These are phyloP conservation scores for Eimeria necatrix DNA, from an alignment of 169 alveolate species.

Conservation along the genomic window DNA sequence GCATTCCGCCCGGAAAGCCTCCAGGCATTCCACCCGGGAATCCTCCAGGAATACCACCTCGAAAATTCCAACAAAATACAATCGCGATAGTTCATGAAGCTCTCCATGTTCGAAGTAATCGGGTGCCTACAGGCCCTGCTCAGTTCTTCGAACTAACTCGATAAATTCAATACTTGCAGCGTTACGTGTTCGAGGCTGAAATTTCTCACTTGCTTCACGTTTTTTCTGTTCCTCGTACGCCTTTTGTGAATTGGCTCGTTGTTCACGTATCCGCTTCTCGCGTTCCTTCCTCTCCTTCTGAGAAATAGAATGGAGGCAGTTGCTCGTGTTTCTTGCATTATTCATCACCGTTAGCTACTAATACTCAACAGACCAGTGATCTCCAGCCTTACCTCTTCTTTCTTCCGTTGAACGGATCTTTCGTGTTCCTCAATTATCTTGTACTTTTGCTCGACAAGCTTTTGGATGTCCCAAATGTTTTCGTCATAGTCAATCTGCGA, in stretches of 20 bases:
- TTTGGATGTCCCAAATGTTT: conserved; percentile 88
- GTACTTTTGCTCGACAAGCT: conserved; percentile 87
- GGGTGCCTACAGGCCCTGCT: no score
- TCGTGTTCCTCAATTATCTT: conserved; percentile 86
- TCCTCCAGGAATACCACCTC: conserved; percentile 83
- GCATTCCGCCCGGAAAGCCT: conserved; percentile 88
- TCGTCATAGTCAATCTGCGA: conserved; percentile 87
- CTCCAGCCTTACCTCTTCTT: conserved; percentile 77
- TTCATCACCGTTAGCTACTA: neutral
- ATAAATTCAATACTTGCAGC: no score
- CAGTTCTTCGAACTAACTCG: no score
- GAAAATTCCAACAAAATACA: conserved; percentile 81
- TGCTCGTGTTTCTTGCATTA: neutral
- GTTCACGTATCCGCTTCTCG: conserved; percentile 83
- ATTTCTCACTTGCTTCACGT: conserved; percentile 80
- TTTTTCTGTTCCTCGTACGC: conserved; percentile 84
- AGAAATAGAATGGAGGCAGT: neutral
- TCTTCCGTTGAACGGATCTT: conserved; percentile 70
- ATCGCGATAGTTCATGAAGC: neutral
- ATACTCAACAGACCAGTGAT: neutral
- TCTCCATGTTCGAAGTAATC: no score
- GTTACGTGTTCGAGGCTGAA: conserved; percentile 76
- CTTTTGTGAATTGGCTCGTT: conserved; percentile 83
- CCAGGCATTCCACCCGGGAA: conserved; percentile 85
- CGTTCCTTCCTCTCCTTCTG: conserved; percentile 84